A percentile compares a stretch with the other conserved stretches of the same genome.
Conservation (phyloP, 768 basidiomycete species). For the Suillus tomentosus region DNA sequence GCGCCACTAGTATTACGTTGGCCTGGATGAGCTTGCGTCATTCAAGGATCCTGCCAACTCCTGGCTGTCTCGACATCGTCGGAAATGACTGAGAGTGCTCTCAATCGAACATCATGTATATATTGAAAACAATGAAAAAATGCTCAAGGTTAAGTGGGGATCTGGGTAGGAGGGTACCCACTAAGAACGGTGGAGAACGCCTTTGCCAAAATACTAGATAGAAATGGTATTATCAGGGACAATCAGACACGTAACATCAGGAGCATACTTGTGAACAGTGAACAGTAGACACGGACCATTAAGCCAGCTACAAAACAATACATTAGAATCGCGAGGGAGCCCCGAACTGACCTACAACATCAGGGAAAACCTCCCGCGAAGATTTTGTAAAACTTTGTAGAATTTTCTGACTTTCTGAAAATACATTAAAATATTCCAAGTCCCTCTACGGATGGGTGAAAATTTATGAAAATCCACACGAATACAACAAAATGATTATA, state of each 20-base stretch:
- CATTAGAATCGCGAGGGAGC: neutral
- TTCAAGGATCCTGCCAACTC: slow-evolving; percentile 4
- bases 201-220: slow-evolving; percentile 48
- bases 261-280: too few species aligned
- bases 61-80: neutral
- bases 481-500: too few species aligned
- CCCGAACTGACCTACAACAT: slow-evolving; percentile 47
- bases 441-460: too few species aligned
- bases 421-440: too few species aligned
- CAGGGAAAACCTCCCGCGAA: too few species aligned
- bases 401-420: too few species aligned
- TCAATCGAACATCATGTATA: neutral
- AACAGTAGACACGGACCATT: slow-evolving; percentile 42
- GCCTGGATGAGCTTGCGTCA: neutral
- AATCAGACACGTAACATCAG: too few species aligned
- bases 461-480: too few species aligned
- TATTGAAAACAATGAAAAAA: neutral
- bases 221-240: neutral
- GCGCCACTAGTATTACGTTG: neutral
- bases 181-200: slow-evolving; percentile 50
- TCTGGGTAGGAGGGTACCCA: slow-evolving; percentile 26
- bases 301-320: slow-evolving; percentile 47
- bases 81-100: neutral
- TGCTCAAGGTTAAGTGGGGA: slow-evolving; percentile 10
- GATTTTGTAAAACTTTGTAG: too few species aligned